Evolutionary conservation across 768 basidiomycete species (phyloP), one percentile per base, ranked within the genome.

Genomic region (Trametes elegans): DNA sequence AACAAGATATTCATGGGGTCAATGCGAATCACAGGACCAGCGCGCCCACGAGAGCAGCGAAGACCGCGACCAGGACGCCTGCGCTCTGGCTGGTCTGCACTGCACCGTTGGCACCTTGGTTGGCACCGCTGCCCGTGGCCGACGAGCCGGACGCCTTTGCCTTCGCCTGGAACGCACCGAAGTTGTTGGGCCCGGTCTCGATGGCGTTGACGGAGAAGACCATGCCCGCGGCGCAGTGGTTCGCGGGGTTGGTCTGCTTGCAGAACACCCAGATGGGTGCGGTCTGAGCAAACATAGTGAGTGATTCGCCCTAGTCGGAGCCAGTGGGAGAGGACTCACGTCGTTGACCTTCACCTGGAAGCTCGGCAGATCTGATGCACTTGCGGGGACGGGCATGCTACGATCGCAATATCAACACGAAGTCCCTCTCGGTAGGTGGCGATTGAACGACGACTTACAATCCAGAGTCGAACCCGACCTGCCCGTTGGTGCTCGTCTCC

Each of bases 221-320:
- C 84, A 84, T 85, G 43, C 83, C 83, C 39, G 69, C 64, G 0
- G 74, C 75, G 62, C 83, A 84, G 65, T 85, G 83, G 38, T 61
- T 67, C 2, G 57, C 69, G 64, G 83, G 83, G 3, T 47, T 2
- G 11, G 74, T 67, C 63, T 79, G 79, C 61, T 78, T 79, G 72
- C 82, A 84, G 69, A 76, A 82, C 2, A 69, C 77, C 83, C 80
- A 84, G 60, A 84, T 73, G 3, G 81, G 82, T 14, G 68, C 64
- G 13, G 79, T 79, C 79, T 81, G 49, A 23, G 14, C 42, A 57
- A 32, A 42, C 28, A 41, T 18, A 34, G 46, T 29, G 9, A 49
- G 38, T 38, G 8, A 16, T 43, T 26, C 24, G 21, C 5, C n/a
- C n/a, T n/a, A 40, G 31, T 5, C 23, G 53, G 23, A 43, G 16